phyloP scores from a whole-genome alignment of 2,329 filamentous ascomycete species.

The Akanthomyces uredinophilus region DNA sequence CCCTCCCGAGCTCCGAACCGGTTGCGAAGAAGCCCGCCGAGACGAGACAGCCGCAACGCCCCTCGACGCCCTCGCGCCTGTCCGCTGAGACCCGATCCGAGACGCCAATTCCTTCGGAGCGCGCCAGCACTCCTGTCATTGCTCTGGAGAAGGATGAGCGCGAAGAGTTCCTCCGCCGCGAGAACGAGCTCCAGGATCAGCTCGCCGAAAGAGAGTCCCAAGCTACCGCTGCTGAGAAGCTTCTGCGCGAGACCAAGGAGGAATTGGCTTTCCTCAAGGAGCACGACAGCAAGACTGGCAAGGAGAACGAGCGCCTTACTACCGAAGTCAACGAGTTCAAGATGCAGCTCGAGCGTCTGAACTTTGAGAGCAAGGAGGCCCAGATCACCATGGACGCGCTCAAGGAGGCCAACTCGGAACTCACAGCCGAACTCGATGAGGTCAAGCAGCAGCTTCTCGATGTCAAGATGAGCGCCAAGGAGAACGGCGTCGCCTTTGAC shows the following conservation, averaged over 20 bases:
- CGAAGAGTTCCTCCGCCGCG: constrained; percentile 88
- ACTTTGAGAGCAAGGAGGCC: constrained; percentile 89
- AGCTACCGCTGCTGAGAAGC: constrained; percentile 73
- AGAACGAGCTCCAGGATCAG: constrained; percentile 97
- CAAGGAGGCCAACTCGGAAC: constrained; percentile 90
- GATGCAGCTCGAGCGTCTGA: constrained; percentile 94
- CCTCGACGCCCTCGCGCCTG: constrained; percentile 48
- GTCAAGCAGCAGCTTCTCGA: constrained; percentile 94
- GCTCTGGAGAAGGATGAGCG: constrained; percentile 93
- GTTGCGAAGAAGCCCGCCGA: constrained; percentile 37
- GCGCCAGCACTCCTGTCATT: constrained; percentile 80
- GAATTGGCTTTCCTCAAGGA: constrained; percentile 83
- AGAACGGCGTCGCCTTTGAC: constrained; percentile 81
- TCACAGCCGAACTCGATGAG: constrained; percentile 87
- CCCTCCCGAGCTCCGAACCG: constrained; percentile 50
- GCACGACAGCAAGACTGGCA: constrained; percentile 73
- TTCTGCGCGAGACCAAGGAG: constrained; percentile 75
- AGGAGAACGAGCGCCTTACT: constrained; percentile 83
- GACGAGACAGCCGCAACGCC: constrained; percentile 36
- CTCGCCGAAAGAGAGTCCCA: constrained; percentile 86
- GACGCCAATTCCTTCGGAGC: constrained; percentile 66
- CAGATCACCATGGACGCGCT: constrained; percentile 96
- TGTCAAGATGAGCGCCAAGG: constrained; percentile 93
- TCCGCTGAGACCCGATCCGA: constrained; percentile 55
- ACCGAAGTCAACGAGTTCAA: constrained; percentile 86